phyloP scores from a whole-genome alignment of 176 grass and related monocot genomes.

The Aegilops speltoides region DNA sequence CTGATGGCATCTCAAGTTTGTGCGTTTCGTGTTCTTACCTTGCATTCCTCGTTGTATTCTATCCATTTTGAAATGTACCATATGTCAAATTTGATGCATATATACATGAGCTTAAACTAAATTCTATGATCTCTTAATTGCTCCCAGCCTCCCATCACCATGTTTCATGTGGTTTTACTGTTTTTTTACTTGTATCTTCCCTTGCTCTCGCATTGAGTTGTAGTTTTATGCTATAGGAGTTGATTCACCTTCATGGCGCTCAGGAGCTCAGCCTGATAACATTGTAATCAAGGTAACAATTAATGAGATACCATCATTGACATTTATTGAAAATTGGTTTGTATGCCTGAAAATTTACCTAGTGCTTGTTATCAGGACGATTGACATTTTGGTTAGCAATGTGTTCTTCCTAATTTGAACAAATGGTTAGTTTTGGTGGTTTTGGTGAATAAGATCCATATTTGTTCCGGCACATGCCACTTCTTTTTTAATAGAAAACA shows the following conservation, averaged over 20 bases:
- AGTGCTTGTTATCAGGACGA: background rate
- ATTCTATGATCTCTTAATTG: background rate
- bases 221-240: slow-evolving; percentile 64
- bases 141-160: background rate
- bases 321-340: slow-evolving; percentile 11
- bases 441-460: background rate
- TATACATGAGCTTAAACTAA: background rate
- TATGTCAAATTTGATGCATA: background rate
- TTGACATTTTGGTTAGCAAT: background rate
- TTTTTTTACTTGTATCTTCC: slow-evolving; percentile 16
- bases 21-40: background rate
- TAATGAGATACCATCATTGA: slow-evolving; percentile 3
- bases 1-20: slow-evolving; percentile 1
- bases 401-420: background rate
- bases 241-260: slow-evolving; percentile 93
- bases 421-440: background rate
- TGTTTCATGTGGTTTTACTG: background rate
- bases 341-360: background rate
- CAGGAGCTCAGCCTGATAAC: slow-evolving; percentile 55
- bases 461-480: background rate
- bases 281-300: slow-evolving; percentile 89
- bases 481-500: background rate
- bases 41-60: background rate
- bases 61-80: background rate
- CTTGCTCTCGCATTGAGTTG: slow-evolving; percentile 21